Base-by-base conservation (phyloP, 208 protist genomes). In the Acanthamoeba lenticulata region DNA sequence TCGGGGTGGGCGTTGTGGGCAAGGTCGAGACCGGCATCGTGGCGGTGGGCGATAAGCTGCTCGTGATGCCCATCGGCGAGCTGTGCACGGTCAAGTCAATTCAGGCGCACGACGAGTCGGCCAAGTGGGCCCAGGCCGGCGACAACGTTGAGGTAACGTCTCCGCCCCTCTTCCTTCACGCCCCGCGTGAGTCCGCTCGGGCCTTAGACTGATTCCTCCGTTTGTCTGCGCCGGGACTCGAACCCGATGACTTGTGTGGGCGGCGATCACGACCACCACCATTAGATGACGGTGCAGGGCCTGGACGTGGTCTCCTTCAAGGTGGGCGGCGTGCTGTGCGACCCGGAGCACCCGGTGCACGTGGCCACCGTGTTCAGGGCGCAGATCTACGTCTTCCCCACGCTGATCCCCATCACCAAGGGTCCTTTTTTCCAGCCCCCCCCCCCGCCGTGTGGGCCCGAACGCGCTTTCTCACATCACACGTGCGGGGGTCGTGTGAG, bases 1-100 rank as follows among this genome's bases (percentile, higher is more conserved):
- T 94, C 24, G 89, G 92, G 0, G 47, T 95, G 4, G 34, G 67
- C 11, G 94, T 96, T 3, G 95, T 90, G 44, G 96, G 96, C 42
- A 96, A 96, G 55, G 93, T 97, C 11, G 96, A 97, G 74, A 94
- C 95, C 13, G 96, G 96, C 77, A 38, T 96, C 6, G 15, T 97
- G 13, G 60, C 79, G 1, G 79, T 93, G 17, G 95, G 94, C 27
- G 94, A 97, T n/a, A 95, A 96, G 83, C 17, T 96, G 24, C 49
- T 96, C 27, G 92, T 96, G 24, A 77, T 94, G 47, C 95, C 95
- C 7, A 67, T 88, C 15, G 91, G 92, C 52, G 94, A 95, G 67
- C 36, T 96, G 42, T 95, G 92, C 60, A 95, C 92, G 32, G 85
- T 96, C 0, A 96, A 94, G 40, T 5, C 6, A 2, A 93, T 96